Conservation (phyloP, 2,329 filamentous ascomycete genomes). For the Delphinella strobiligena region DNA sequence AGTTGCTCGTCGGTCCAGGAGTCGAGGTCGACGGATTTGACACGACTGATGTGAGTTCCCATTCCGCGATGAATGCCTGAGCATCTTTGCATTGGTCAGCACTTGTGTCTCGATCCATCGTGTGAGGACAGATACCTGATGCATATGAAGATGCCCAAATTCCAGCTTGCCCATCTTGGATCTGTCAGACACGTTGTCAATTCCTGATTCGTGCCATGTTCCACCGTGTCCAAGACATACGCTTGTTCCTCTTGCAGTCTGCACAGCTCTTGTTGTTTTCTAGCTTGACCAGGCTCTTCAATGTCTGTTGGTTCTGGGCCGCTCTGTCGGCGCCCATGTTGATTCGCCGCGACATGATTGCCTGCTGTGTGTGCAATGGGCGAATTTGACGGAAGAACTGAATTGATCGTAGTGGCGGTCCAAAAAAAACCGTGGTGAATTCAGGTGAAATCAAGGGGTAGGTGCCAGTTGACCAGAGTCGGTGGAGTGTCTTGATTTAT, state of each 20-base stretch:
- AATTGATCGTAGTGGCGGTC: neutral
- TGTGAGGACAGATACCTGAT: slow-evolving; percentile 48
- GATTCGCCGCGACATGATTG: slow-evolving; percentile 63
- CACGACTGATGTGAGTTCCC: slow-evolving; percentile 95
- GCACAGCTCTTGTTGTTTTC: slow-evolving; percentile 94
- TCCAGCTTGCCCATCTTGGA: slow-evolving; percentile 98
- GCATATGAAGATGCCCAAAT: slow-evolving; percentile 91
- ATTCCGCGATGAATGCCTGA: slow-evolving; percentile 97
- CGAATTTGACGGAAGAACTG: too few species aligned
- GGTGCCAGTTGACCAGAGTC: too few species aligned
- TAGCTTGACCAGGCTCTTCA: slow-evolving; percentile 89
- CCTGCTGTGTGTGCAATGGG: neutral
- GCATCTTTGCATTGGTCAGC: slow-evolving; percentile 39
- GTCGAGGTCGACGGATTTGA: slow-evolving; percentile 96
- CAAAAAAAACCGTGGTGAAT: neutral
- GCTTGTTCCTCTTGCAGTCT: slow-evolving; percentile 98
- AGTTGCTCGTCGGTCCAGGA: slow-evolving; percentile 98
- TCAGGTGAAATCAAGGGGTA: neutral
- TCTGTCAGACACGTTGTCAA: slow-evolving; percentile 42
- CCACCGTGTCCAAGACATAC: slow-evolving; percentile 38
- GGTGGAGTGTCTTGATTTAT: too few species aligned
- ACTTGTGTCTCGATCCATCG: neutral
- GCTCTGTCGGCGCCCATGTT: slow-evolving; percentile 76
- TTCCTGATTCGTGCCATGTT: slow-evolving; percentile 1
- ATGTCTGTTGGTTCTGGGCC: slow-evolving; percentile 83